Base-by-base conservation (phyloP, 371 early-diverging fungal genomes). In the Smittium culicis region DNA sequence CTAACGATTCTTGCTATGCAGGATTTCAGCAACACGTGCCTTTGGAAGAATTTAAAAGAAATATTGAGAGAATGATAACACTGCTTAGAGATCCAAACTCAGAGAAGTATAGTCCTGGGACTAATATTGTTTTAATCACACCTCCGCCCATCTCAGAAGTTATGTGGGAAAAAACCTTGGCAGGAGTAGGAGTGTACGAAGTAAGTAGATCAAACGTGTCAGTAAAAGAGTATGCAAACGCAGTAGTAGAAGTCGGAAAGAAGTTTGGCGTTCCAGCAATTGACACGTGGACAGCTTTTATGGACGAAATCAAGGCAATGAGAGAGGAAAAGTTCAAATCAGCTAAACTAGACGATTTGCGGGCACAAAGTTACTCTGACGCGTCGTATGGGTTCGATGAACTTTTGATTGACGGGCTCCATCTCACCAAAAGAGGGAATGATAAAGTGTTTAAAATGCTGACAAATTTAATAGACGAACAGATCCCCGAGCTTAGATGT, bases 111-210 rank as follows among this genome's bases (percentile, higher is more conserved):
- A 79, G 81, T 11, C 85, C 89, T 0, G 71, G 75, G 3, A 71
- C 85, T 5, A 73, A 77, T 29, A 63, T 92, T 14, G 72, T 93
- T 11, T 66, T 92, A 31, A 81, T 93, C 55, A 85, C 90, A 1
- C 91, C 90, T 17, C 90, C 92, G 16, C 84, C 88, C 0, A 28
- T 89, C 17, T 82, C 86, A 62, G 85, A 85, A 58, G 67, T 35
- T 0, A 73, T 74, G n/a, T 87, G 86, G 84, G 72, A 66, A 0
- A 67, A 68, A 33, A 66, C 69, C 1, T 79, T 81, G 28, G 67
- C 67, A 0, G 67, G 66, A 0, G 64, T 74, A 28, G 83, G 81
- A 1, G 70, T 69, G 28, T 61, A 64, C 0, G 58, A 80, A 64
- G 83, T 86, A 58, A 81, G 91, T 25, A 72, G 70, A 16, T 71